A percentile compares a stretch with the other conserved stretches of the same genome.
phyloP scores from a whole-genome alignment of 768 basidiomycete genomes.

The Termitomyces sp. region DNA sequence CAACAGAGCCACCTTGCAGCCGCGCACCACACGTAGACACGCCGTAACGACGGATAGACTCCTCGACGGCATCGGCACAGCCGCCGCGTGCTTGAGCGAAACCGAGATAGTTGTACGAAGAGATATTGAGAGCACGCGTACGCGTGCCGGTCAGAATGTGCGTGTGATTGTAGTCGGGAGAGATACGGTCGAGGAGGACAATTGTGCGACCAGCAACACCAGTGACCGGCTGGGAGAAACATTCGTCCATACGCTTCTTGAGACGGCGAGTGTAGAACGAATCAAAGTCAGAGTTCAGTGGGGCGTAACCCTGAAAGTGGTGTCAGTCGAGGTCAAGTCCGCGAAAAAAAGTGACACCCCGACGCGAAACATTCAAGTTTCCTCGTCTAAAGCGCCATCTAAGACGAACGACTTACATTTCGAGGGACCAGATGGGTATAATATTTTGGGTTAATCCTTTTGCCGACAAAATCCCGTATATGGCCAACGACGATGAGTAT shows the following conservation, averaged over 20 bases:
- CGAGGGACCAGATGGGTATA: slow-evolving; percentile 82
- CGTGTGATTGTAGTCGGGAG: slow-evolving; percentile 75
- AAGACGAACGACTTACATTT: slow-evolving; percentile 49
- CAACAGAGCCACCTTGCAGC: slow-evolving; percentile 80
- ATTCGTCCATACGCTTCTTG: slow-evolving; percentile 92
- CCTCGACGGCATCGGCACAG: slow-evolving; percentile 92
- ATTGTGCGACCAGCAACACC: slow-evolving; percentile 96
- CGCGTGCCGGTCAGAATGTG: slow-evolving; percentile 71
- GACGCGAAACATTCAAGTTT: neutral
- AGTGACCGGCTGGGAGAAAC: slow-evolving; percentile 88
- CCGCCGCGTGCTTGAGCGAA: slow-evolving; percentile 92
- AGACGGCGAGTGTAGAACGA: slow-evolving; percentile 98
- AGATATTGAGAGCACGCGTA: slow-evolving; percentile 92
- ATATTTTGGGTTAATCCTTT: slow-evolving; percentile 59
- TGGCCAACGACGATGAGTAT: slow-evolving; percentile 91
- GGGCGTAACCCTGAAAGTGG: slow-evolving; percentile 78
- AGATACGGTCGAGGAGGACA: slow-evolving; percentile 76
- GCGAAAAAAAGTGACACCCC: too few relatives aligned
- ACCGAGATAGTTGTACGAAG: slow-evolving; percentile 98
- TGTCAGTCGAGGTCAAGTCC: neutral
- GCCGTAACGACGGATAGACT: slow-evolving; percentile 76
- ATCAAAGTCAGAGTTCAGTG: slow-evolving; percentile 96
- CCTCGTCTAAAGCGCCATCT: neutral
- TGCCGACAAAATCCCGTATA: slow-evolving; percentile 92
- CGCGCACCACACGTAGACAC: slow-evolving; percentile 71